Base-by-base conservation (phyloP, 108 stramenopile genomes). In the Craspedostauros australis region DNA sequence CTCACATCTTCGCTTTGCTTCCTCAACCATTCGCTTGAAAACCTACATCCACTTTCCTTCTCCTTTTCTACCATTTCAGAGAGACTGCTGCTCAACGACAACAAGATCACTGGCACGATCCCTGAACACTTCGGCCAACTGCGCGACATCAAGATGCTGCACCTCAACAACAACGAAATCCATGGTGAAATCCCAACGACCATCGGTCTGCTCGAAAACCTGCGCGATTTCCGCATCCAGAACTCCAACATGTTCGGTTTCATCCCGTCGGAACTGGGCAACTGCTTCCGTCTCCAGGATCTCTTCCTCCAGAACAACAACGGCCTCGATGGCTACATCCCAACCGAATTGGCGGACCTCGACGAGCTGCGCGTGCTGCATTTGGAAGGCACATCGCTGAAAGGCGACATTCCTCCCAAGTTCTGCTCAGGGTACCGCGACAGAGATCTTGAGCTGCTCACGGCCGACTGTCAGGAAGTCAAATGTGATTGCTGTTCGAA, bases 91-190 rank as follows among this genome's bases (percentile, higher is more conserved):
- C 20, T 62, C n/a, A 32, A 39, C 39, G 30, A 59, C 22, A 77
- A 77, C 53, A 15, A 67, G 25, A 55, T 71, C 32, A 51, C 50
- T 11, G 70, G 61, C 11, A 32, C 41, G 12, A 54, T 77, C 32
- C 60, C 64, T 9, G 30, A 9, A 14, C 38, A 30, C 18, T 28
- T 70, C 18, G 55, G 51, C 5, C 29, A 38, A 8, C 27, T 70
- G 62, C 36, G 38, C 9, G 69, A 70, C 38, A 22, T 73, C 18
- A 19, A 46, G 26, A 29, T 21, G 0, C 31, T 77, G 4, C 5
- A 22, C 4, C 7, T 70, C 16, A 8, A 46, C 21, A 16, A 32
- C 11, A 68, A 77, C 54, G 16, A 46, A 40, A 49, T 77, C 27
- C 50, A 31, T 5, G 76, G 72, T 16, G 32, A 23, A 9, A 70